phyloP scores from a whole-genome alignment of 176 grass and related monocot species.

The Pontederia crassipes region DNA sequence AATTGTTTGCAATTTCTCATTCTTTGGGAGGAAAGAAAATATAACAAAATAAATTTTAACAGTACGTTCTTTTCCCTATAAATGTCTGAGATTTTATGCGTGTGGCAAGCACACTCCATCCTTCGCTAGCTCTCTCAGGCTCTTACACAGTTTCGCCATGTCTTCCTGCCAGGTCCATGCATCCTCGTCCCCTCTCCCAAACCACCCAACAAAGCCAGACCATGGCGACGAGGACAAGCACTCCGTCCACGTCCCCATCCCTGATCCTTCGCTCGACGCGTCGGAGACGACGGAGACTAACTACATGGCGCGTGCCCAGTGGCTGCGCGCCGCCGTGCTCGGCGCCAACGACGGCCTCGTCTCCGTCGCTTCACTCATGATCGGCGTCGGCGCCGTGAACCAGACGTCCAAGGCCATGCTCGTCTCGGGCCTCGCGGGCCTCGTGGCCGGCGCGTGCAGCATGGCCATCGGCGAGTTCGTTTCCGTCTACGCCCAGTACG shows the following conservation, averaged over 20 bases:
- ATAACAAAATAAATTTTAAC: too few relatives aligned
- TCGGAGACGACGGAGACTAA: background rate
- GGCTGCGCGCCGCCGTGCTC: conserved; percentile 14
- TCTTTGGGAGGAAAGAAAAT: too few relatives aligned
- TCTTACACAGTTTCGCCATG: too few relatives aligned
- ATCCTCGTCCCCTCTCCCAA: background rate
- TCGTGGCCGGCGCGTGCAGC: conserved; percentile 13
- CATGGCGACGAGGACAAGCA: background rate
- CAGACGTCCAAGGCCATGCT: conserved; percentile 14
- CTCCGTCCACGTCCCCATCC: background rate
- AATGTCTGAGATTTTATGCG: too few relatives aligned
- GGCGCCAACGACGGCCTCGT: conserved; percentile 16
- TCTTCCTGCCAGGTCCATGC: background rate
- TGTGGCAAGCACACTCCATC: too few relatives aligned
- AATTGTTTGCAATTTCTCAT: too few relatives aligned
- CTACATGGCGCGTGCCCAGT: conserved; percentile 3
- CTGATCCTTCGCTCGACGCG: background rate
- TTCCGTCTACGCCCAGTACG: conserved; percentile 12
- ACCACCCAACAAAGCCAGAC: background rate
- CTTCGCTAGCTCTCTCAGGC: too few relatives aligned
- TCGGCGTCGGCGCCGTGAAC: conserved; percentile 15
- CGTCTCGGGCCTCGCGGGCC: conserved; percentile 5
- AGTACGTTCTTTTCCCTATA: too few relatives aligned
- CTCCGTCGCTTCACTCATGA: conserved; percentile 15
- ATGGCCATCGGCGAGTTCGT: conserved; percentile 20